Evolutionary conservation across 2,329 filamentous ascomycete genomes (phyloP), one percentile per base, ranked within the genome.

Genomic region (Pseudofabraea citricarpa): DNA sequence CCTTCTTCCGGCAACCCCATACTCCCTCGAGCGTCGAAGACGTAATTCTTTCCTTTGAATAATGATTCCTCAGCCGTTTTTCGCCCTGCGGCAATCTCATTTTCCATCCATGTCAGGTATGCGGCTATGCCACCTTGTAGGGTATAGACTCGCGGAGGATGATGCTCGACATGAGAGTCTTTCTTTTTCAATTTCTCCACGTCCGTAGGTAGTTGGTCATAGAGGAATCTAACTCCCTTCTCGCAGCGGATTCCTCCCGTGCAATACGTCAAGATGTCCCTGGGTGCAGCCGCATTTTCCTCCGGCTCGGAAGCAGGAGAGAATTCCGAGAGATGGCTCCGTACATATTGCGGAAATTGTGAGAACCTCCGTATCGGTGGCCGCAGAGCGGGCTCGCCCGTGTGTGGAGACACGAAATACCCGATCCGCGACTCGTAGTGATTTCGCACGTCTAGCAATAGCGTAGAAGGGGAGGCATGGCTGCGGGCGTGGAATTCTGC

Each of bases 401-500:
- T 56, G 18, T 42, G 48, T 0, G 59, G 58, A 27, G 54, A 41
- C 3, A 60, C 44, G 22, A 63, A 63, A 47, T 58, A 61, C 1
- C 60, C 60, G 45, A 63, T 63, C 4, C 58, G 49, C 4, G 56
- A 59, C 39, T 63, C 60, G 20, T 63, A 63, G 45, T 62, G 50
- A 45, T 63, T 63, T 15, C 60, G 46, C 10, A 62, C 52, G 49
- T 63, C 60, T 12, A 63, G 19, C 10, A 63, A 41, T 16, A 57
- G 19, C 6, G 35, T 49, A 8, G 52, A 36, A 10, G 19, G 16
- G 23, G 16, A 29, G 16, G 18, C 36, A 19, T 44, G 40, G 27
- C 56, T 60, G 29, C 47, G 49, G n/a, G 47, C 46, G 35, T 63
- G 59, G 18, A 60, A 63, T 5, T 57, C 53, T 10, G 36, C 47